Conservation (phyloP, 2,329 filamentous ascomycete species). For the Diplodia corticola region DNA sequence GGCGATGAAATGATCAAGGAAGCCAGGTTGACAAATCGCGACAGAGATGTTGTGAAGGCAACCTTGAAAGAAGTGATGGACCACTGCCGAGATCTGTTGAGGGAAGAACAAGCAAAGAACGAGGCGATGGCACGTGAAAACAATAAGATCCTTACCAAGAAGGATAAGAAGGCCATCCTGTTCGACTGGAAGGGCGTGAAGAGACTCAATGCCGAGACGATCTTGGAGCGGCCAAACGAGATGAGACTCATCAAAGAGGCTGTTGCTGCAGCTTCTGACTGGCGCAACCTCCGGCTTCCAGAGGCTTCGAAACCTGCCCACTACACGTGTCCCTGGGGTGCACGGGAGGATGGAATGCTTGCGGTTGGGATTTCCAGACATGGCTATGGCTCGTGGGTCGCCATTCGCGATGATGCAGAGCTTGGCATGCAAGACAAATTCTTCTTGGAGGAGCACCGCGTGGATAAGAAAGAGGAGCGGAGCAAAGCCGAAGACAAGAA, state of each 20-base stretch:
- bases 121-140: constrained; percentile 66
- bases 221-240: constrained; percentile 86
- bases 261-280: constrained; percentile 65
- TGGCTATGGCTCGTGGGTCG: constrained; percentile 92
- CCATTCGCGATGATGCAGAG: constrained; percentile 88
- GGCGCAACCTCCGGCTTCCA: constrained; percentile 77
- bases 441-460: constrained; percentile 96
- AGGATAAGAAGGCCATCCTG: constrained; percentile 94
- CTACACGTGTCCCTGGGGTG: constrained; percentile 90
- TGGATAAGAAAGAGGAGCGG: constrained; percentile 94
- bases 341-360: constrained; percentile 94
- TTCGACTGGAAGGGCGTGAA: constrained; percentile 94
- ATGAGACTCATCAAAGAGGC: constrained; percentile 80
- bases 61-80: constrained; percentile 78
- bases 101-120: constrained; percentile 68
- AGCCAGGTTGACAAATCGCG: constrained; percentile 79
- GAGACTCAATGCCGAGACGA: constrained; percentile 92
- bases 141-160: constrained; percentile 86
- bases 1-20: constrained; percentile 84
- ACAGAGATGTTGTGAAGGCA: constrained; percentile 73
- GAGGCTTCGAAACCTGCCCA: constrained; percentile 91
- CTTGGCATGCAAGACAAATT: constrained; percentile 86
- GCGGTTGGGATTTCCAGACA: constrained; percentile 90
- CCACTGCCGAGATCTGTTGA: constrained; percentile 67
- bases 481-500: constrained; percentile 68